A percentile compares a stretch with the other conserved stretches of the same genome.
Evolutionary conservation across 2,329 filamentous ascomycete genomes (phyloP).

Genomic region (Zymoseptoria brevis): DNA sequence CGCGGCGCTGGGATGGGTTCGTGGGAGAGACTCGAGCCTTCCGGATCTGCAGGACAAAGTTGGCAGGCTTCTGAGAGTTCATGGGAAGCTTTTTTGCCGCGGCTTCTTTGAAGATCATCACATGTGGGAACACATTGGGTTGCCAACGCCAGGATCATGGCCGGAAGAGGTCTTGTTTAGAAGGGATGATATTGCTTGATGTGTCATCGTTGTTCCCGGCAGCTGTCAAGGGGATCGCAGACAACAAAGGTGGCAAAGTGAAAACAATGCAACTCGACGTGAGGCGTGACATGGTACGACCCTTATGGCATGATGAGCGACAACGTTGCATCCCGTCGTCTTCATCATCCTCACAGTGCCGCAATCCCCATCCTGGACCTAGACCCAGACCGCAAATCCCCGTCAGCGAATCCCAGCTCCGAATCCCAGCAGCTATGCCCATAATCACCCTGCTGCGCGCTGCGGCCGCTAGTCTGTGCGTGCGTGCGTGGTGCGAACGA

Average conservation of each 20-base stretch:
- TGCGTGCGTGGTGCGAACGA: background rate
- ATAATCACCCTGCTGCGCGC: background rate
- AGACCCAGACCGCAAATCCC: background rate
- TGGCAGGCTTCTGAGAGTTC: background rate
- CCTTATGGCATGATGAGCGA: background rate
- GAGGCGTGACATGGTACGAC: conserved; percentile 13
- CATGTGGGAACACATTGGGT: background rate
- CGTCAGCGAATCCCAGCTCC: background rate
- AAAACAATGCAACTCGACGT: background rate
- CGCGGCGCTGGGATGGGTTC: conserved; percentile 13
- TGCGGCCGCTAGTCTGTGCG: background rate
- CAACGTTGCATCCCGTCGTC: background rate
- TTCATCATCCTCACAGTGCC: background rate
- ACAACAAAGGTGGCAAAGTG: no score
- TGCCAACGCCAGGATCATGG: background rate
- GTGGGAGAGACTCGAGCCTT: conserved; percentile 12
- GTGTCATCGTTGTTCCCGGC: no score
- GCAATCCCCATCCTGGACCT: background rate
- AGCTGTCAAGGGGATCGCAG: no score
- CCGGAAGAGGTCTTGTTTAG: background rate
- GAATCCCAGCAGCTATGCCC: background rate
- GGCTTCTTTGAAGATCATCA: background rate
- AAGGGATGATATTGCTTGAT: no score
- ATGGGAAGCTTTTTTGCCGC: background rate
- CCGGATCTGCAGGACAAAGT: conserved; percentile 15